Evolutionary conservation across 306 rosid species (phyloP), one percentile per base, ranked within the genome.

Genomic region (Betula pendula): DNA sequence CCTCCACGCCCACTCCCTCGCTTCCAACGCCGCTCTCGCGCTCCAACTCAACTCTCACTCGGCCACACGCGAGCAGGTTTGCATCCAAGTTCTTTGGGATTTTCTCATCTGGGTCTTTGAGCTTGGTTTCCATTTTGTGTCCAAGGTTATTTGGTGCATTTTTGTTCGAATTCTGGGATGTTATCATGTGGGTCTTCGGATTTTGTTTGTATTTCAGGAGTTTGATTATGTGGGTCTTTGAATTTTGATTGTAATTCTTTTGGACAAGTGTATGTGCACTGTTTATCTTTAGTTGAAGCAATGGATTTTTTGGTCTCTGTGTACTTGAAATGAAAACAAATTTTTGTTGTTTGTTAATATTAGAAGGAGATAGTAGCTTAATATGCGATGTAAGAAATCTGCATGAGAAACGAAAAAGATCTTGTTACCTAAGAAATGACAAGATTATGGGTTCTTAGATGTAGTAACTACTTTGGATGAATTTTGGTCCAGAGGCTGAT

Each of bases 1-100:
- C 68, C 96, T 95, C 70, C 98, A 92, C 68, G 98, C 97, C 0
- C 97, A 95, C 75, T 87, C 97, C 45, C 84, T 95, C 45, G 98
- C 98, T 68, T 94, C 98, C 80, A 92, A 85, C 67, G 96, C 96
- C 49, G 89, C 82, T 79, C 88, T 89, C 43, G 84, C 88, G n/a
- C 87, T 88, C 78, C 90, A 88, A 19, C 70, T 88, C 76, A 88
- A 88, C 67, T 40, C 90, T 40, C 90, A 88, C 80, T 88, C 83
- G 65, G 52, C 87, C 31, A 90, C 91, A 6, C 92, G 94, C n/a
- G 81, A 93, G 55, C 96, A 93, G 96, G 94, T 88, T 75, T 40
- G 29, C 75, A 55, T 55, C 63, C 22, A 11, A n/a, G 9, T 52
- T 55, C 44, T 13, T 19, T 38, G 43, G 17, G 38, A 77, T 65